Conservation (phyloP, 768 basidiomycete genomes). For the Leccinellum rugosiceps region DNA sequence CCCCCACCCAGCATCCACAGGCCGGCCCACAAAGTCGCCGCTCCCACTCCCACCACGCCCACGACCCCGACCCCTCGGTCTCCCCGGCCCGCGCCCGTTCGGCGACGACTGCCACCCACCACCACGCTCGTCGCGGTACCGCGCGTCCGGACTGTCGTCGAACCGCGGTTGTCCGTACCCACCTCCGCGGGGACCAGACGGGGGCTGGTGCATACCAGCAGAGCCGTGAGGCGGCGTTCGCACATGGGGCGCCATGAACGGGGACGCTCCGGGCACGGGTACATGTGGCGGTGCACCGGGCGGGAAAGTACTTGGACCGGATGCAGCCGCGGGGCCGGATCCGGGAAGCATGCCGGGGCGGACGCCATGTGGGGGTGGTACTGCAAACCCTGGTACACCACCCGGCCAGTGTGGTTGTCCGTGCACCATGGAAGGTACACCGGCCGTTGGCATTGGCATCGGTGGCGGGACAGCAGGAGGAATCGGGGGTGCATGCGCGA, state of each 20-base stretch:
- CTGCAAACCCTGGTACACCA: constrained; percentile 24
- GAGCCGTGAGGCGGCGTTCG: constrained; percentile 21
- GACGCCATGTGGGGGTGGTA: constrained; percentile 16
- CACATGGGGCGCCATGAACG: constrained; percentile 17
- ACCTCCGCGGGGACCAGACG: constrained; percentile 27
- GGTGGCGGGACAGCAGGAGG: constrained; percentile 5
- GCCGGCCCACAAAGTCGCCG: constrained; percentile 32
- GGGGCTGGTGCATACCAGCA: constrained; percentile 21
- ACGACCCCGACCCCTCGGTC: constrained; percentile 25
- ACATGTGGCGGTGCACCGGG: constrained; percentile 6
- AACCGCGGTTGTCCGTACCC: constrained; percentile 26
- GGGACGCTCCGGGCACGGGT: background rate
- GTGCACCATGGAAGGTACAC: constrained; percentile 8
- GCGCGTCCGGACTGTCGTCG: constrained; percentile 22
- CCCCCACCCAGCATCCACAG: constrained; percentile 42
- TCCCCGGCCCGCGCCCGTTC: constrained; percentile 34
- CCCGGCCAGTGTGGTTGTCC: constrained; percentile 19
- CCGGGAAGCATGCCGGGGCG: constrained; percentile 4
- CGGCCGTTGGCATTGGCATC: constrained; percentile 1
- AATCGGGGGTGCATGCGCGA: constrained; percentile 8
- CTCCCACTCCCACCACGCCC: constrained; percentile 20
- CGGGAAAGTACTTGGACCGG: constrained; percentile 2
- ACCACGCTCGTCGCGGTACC: constrained; percentile 30
- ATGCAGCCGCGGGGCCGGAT: background rate
- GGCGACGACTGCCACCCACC: constrained; percentile 23